Conservation (phyloP, 2,329 filamentous ascomycete species). For the Pestalotiopsis sp. region DNA sequence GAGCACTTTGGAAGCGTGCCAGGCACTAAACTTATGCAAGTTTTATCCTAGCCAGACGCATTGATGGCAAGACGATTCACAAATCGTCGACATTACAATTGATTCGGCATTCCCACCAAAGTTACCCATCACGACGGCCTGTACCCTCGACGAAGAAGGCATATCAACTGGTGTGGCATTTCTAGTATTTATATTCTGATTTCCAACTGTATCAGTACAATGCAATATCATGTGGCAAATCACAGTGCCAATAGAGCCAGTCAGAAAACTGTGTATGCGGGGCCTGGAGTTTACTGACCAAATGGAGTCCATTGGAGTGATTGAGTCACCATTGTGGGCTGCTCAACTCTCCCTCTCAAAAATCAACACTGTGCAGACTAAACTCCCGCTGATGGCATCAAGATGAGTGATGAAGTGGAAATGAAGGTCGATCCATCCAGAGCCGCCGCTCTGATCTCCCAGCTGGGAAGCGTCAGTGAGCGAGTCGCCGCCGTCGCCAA, state of each 20-base stretch:
- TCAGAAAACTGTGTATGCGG: not conserved
- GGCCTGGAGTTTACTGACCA: not conserved
- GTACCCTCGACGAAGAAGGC: no score
- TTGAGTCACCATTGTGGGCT: not conserved
- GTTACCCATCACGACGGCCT: no score
- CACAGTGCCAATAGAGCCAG: not conserved
- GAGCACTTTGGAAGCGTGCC: no score
- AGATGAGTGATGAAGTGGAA: slow-evolving; percentile 48
- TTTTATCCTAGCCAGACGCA: no score
- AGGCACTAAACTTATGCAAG: no score
- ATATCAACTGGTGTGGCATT: not conserved
- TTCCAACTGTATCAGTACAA: not conserved
- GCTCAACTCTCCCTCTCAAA: not conserved
- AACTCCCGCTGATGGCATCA: slow-evolving; percentile 12
- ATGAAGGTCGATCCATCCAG: slow-evolving; percentile 67
- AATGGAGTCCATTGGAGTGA: not conserved
- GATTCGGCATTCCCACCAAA: no score
- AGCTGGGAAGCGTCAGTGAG: slow-evolving; percentile 62
- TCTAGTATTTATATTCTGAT: not conserved
- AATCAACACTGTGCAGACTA: not conserved
- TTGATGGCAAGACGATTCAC: no score
- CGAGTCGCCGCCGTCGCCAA: slow-evolving; percentile 57
- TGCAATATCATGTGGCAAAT: not conserved
- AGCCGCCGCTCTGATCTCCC: slow-evolving; percentile 63
- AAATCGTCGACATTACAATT: no score